Evolutionary conservation across 2,329 filamentous ascomycete species (phyloP), one percentile per base, ranked within the genome.

Genomic region (Huntiella moniliformis): DNA sequence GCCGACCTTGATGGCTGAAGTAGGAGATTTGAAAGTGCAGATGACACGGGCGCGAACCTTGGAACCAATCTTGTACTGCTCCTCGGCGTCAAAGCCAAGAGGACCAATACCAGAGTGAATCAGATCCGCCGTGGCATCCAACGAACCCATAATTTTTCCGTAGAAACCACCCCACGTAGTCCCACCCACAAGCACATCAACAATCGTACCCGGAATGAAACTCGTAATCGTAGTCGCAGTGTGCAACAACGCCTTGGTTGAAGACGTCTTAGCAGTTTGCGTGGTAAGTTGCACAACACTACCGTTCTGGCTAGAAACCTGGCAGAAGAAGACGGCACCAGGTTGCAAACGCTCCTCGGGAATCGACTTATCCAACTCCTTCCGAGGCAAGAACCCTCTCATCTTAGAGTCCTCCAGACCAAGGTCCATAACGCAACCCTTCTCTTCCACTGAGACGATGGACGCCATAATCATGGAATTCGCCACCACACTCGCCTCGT

Each of bases 401-500:
- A 87, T 60, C 34, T 74, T 70, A 31, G 70, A 64, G 45, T 77
- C 74, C 33, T 77, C 68, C 5, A 96, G 66, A 13, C 85, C 85
- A 34, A 96, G 63, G 54, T 95, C 85, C 85, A 98, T 94, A 47
- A 96, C 74, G 48, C 91, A 72, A 51, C 91, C 91, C 56, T 94
- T 87, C 55, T 98, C 92, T 61, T 98, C 88, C n/a, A 92, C 80
- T 60, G 88, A 98, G 43, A 73, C 63, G 18, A 98, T 79, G 0
- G 86, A 80, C 2, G 86, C 88, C 70, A 96, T 92, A 15, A 96
- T 66, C 39, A 82, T 86, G 52, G 68, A 71, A 56, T 93, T 80
- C 36, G 71, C 63, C 7, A 91, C 76, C 7, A 95, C 62, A 54
- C 85, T 84, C 36, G 80, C 74, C 53, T 74, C 71, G 3, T 72